Evolutionary conservation across 495 filamentous ascomycete species (phyloP), one percentile per base, ranked within the genome.

Genomic region (Parachaetomium inaequale): DNA sequence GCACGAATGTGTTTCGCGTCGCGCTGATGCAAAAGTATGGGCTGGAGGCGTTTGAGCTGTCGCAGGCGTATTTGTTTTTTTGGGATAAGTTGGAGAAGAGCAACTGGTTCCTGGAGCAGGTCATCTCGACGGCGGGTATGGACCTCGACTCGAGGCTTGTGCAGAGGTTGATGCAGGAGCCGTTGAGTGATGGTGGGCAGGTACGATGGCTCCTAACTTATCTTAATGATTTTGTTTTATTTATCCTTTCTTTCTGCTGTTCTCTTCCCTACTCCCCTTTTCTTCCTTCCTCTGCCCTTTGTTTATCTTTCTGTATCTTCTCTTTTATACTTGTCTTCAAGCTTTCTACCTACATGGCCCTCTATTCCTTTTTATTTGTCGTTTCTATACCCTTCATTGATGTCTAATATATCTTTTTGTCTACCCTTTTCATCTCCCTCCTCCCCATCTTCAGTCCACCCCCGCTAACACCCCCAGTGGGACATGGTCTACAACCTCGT

Each of bases 1-100:
- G 85, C 28, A 92, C 89, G 10, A 96, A 96, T 67, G 85, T 94
- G 55, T 93, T 95, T 74, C 89, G 91, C 10, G 79, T 95, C 6
- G 87, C 89, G 0, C 75, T 95, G 40, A 94, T 94, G 84, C 86
- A 88, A 70, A 85, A 86, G 65, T 88, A 93, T 70, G 83, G 84
- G 51, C 82, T 95, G 10, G 76, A 82, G n/a, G 75, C 82, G n/a
- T 79, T 93, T 90, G 88, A 96, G 77, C 82, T 96, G 2, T 89
- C 85, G 36, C 92, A 96, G 68, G 84, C 87, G 2, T 96, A 94
- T 67, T 82, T 95, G n/a, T 94, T 92, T 78, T 96, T 90, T 82
- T 95, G 88, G 86, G 91, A 96, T 72, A 96, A 96, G 75, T 82
- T 95, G 23, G 92, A 96, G 75, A 96, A 96, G 72, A 85, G 88